Base-by-base conservation (phyloP, 148 eudicot genomes). In the Cornus florida region DNA sequence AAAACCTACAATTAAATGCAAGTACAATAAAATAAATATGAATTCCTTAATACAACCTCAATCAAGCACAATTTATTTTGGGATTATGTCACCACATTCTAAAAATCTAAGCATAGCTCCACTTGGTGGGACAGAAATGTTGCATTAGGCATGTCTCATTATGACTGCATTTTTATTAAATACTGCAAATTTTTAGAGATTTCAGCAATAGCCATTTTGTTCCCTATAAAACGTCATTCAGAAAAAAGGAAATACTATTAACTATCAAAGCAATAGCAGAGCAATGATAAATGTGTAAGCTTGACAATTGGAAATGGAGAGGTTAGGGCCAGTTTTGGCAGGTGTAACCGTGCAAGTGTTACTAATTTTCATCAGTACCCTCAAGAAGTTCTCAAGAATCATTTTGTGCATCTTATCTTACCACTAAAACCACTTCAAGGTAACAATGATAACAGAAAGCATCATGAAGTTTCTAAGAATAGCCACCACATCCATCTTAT, bases 1-100 rank as follows among this genome's bases (percentile, higher is more conserved):
- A 96, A 83, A 93, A 96, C 90, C 99, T 96, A 92, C 53, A 72
- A 73, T 39, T 50, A 73, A 70, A 68, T 28, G 20, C 35, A 70
- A 74, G 56, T 24, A 65, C 22, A 41, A 71, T 69, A 60, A 66
- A 48, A 57, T 17, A 31, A 57, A 46, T 72, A 17, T 46, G 69
- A 48, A 74, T 11, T 22, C 31, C 50, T 62, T 17, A 48, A 76
- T 48, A n/a, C 70, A 48, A 14, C 60, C 67, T 10, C 2, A n/a
- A 72, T 46, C 74, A 41, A 38, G 17, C 20, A 20, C 60, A 76
- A 11, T 13, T 11, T 53, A 53, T 14, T 13, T 11, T 53, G 59
- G 59, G 59, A 53, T 11, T 11, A 16, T 12, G 59, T 53, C 59
- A 53, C 59, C 59, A 53, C 59, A 11, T 38, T 22, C 23, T 5